Evolutionary conservation across 495 filamentous ascomycete species (phyloP).

Genomic region (Evernia prunastri): DNA sequence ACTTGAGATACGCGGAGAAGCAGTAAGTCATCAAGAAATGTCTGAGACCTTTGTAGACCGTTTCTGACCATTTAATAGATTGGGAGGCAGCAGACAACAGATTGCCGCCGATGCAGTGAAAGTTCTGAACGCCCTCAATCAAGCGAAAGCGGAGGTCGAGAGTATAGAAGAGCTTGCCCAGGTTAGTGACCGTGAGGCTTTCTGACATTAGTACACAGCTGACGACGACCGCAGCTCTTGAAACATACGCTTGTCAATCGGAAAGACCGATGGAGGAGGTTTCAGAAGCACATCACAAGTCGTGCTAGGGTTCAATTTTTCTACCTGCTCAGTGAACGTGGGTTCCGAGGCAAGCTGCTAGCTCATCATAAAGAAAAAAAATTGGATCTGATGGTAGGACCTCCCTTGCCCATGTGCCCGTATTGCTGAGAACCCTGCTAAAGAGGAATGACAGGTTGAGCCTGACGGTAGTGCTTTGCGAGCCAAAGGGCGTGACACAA

Average conservation of each 20-base stretch:
- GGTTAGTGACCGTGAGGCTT: slow-evolving; percentile 29
- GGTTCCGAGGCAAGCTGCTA: slow-evolving; percentile 74
- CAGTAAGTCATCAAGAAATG: slow-evolving; percentile 36
- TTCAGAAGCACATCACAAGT: slow-evolving; percentile 74
- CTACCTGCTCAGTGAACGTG: slow-evolving; percentile 79
- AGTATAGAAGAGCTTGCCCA: slow-evolving; percentile 49
- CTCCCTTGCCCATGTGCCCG: not conserved
- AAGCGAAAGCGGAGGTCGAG: slow-evolving; percentile 41
- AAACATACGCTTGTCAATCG: slow-evolving; percentile 63
- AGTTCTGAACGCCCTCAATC: slow-evolving; percentile 38
- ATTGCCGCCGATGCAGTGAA: slow-evolving; percentile 47
- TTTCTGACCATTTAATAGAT: slow-evolving; percentile 35
- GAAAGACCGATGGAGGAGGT: slow-evolving; percentile 67
- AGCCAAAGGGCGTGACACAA: slow-evolving; percentile 68
- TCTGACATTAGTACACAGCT: slow-evolving; percentile 15
- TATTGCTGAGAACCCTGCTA: slow-evolving; percentile 10
- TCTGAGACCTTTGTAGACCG: slow-evolving; percentile 18
- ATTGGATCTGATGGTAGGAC: slow-evolving; percentile 65
- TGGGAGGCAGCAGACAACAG: slow-evolving; percentile 63
- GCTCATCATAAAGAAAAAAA: slow-evolving; percentile 67
- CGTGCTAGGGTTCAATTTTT: slow-evolving; percentile 80
- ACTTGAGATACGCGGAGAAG: slow-evolving; percentile 46
- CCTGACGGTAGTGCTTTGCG: slow-evolving; percentile 68
- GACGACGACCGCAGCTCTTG: slow-evolving; percentile 40
- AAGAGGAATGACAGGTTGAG: slow-evolving; percentile 44